Percentiles rank a stretch among this genome's conserved stretches.
phyloP scores from a whole-genome alignment of 2,329 filamentous ascomycete species.

The Nothophaeocryptopus gaeumannii region DNA sequence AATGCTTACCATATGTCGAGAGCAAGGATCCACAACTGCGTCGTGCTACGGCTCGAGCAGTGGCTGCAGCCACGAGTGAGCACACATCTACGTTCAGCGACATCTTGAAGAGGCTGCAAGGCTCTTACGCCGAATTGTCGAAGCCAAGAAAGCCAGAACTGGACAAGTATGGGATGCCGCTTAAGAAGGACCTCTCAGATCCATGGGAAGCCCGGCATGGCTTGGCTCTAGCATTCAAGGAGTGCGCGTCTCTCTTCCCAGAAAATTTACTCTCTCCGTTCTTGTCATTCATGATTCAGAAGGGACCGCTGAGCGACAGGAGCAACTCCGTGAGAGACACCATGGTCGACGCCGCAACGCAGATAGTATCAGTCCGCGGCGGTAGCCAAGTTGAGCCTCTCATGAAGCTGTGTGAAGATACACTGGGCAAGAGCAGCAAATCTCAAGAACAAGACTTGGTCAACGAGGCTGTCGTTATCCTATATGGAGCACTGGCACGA shows the following conservation, averaged over 20 bases:
- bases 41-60: constrained; percentile 74
- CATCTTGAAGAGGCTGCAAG: constrained; percentile 64
- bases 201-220: constrained; percentile 90
- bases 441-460: constrained; percentile 81
- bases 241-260: constrained; percentile 69
- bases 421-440: constrained; percentile 79
- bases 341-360: constrained; percentile 87
- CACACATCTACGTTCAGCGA: constrained; percentile 60
- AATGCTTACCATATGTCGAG: constrained; percentile 73
- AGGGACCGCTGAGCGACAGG: constrained; percentile 81
- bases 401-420: constrained; percentile 87
- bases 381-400: constrained; percentile 79
- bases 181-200: constrained; percentile 81
- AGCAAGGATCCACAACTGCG: constrained; percentile 78
- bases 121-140: constrained; percentile 71
- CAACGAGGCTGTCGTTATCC: constrained; percentile 95
- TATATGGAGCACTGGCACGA: constrained; percentile 89
- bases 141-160: constrained; percentile 80
- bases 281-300: constrained; percentile 79
- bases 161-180: constrained; percentile 92
- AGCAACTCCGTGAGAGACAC: constrained; percentile 74
- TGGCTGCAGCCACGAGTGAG: constrained; percentile 68
- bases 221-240: constrained; percentile 80
- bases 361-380: constrained; percentile 76
- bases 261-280: constrained; percentile 70